Evolutionary conservation across 2,329 filamentous ascomycete genomes (phyloP).

Genomic region (Sporothrix euskadiensis): DNA sequence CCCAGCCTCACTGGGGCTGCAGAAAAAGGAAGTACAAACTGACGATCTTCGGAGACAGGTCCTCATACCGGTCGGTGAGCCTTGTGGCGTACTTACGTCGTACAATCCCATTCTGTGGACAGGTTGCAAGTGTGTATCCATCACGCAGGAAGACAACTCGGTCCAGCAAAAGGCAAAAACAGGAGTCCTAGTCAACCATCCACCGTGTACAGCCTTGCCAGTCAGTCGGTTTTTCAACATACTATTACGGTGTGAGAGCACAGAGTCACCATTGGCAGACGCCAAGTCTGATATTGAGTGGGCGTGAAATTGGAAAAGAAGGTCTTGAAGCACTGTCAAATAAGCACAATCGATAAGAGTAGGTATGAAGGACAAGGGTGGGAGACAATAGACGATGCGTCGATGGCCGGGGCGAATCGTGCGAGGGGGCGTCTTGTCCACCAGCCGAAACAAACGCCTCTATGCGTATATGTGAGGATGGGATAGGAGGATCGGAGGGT

Average conservation of each 20-base stretch:
- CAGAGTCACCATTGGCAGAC: not conserved
- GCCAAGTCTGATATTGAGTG: not conserved
- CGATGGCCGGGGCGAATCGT: not conserved
- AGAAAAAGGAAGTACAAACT: not conserved
- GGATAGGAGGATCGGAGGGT: not conserved
- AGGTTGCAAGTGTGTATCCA: not conserved
- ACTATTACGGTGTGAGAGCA: not conserved
- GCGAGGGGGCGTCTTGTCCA: not conserved
- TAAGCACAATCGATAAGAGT: not conserved
- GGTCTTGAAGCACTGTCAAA: not conserved
- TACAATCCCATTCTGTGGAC: too few species aligned
- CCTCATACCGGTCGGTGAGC: not conserved
- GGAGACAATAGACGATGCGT: not conserved
- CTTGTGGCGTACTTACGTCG: not conserved
- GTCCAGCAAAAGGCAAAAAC: not conserved
- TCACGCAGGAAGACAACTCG: not conserved
- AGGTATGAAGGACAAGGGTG: not conserved
- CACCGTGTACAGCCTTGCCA: slow-evolving; percentile 14
- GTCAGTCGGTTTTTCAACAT: not conserved
- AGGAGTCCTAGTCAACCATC: slow-evolving; percentile 3
- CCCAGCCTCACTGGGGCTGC: not conserved
- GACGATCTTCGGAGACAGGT: not conserved
- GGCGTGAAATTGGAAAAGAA: slow-evolving; percentile 12
- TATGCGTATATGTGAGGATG: not conserved
- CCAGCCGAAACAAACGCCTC: slow-evolving; percentile 3